Evolutionary conservation across 345 rosid species (phyloP), one percentile per base, ranked within the genome.

Genomic region (Hibiscus mutabilis): DNA sequence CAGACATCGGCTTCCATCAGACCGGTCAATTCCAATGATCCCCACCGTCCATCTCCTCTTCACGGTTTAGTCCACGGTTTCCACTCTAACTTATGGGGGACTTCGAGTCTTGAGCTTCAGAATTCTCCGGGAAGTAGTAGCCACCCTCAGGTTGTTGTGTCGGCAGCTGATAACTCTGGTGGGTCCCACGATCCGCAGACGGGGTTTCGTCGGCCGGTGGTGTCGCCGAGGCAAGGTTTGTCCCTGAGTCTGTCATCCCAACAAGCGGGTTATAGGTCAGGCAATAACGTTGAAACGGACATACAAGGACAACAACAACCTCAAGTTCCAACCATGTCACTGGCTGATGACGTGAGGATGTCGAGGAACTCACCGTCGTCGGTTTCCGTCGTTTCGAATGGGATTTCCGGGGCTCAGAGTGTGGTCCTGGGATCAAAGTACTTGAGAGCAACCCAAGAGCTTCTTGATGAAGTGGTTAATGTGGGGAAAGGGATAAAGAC

Each of bases 371-470:
- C 87, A 46, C 76, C 86, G 0, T 69, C 85, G 11, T 77, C 87
- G 15, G 86, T 64, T 6, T 76, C 80, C 0, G 78, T 51, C 7
- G 82, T 75, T 69, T 79, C 91, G 53, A 84, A 81, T 44, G 65
- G 74, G 68, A 64, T 82, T 40, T 70, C 80, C 2, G 71, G 80
- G 1, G 55, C 69, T 71, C 86, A 81, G 57, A 74, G 77, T 27
- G 78, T 27, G 42, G 71, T 68, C 52, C 64, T 83, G 82, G 83
- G 86, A 49, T 85, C 95, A 0, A 84, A 81, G 80, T 91, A 87
- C 87, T 74, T 91, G 77, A 84, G 75, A 73, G 92, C 89, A 12
- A 81, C 88, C 6, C 97, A 89, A 70, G 92, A 89, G 82, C 82
- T 91, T 33, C 87, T 91, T 15, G 89, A 86, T 66, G 95, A 87